Evolutionary conservation across 495 filamentous ascomycete species (phyloP).

Genomic region (Podospora pseudopauciseta): DNA sequence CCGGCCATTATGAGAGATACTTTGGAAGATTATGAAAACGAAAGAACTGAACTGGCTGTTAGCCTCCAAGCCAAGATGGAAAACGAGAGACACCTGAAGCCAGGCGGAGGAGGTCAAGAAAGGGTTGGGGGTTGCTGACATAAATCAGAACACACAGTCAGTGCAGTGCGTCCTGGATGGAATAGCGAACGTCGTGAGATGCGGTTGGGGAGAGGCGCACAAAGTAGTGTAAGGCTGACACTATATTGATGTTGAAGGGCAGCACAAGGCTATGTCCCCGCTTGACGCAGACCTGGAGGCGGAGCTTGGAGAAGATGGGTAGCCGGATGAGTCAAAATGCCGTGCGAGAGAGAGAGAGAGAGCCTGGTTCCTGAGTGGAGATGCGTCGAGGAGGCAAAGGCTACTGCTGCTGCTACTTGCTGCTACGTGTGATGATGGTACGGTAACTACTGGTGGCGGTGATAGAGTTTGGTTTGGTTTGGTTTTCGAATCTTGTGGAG

Average conservation of each 20-base stretch:
- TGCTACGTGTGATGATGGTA: constrained; percentile 1
- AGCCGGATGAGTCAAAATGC: constrained; percentile 5
- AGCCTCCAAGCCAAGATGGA: background rate
- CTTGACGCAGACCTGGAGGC: constrained; percentile 11
- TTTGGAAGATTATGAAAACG: constrained; percentile 34
- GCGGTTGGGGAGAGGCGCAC: constrained; percentile 26
- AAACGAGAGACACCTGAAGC: background rate
- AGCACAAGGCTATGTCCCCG: constrained; percentile 14
- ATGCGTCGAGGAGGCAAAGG: background rate
- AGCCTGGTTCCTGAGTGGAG: background rate
- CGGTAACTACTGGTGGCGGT: background rate
- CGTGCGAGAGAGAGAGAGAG: constrained; percentile 1
- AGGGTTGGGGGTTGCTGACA: constrained; percentile 28
- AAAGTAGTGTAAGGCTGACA: constrained; percentile 22
- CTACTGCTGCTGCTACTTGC: background rate
- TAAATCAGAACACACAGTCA: constrained; percentile 38
- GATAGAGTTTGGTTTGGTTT: background rate
- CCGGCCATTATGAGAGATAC: constrained; percentile 62
- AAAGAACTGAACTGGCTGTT: constrained; percentile 36
- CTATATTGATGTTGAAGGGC: constrained; percentile 16
- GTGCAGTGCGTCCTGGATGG: constrained; percentile 23
- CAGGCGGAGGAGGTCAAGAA: background rate
- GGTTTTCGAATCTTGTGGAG: background rate
- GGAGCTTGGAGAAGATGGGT: constrained; percentile 7
- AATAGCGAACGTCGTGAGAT: constrained; percentile 40